Base-by-base conservation (phyloP, 805 yeast species). In the Cephaloascus albidus region DNA sequence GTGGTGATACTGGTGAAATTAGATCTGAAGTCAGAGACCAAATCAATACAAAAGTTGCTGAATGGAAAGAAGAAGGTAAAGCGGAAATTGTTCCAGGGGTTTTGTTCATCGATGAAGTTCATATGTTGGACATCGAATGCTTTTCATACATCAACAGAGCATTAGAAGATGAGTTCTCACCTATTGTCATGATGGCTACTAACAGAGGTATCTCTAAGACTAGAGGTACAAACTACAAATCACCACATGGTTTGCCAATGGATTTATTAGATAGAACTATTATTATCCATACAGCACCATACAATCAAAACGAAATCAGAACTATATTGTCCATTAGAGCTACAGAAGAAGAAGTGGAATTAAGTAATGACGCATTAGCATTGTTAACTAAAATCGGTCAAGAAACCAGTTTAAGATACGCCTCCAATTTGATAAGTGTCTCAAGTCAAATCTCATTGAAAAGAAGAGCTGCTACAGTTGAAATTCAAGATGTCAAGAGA, bases 71-170 rank as follows among this genome's bases (percentile, higher is more conserved):
- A 65, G 97, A 93, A 70, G 97, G 98, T 43, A 93, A 93, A 61
- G 98, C 98, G 10, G 94, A 90, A 58, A 87, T 93, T 47, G 87
- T 87, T 33, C 97, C 98, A 12, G 99, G 99, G 52, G 99, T 93
- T 15, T 69, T 93, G 50, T 93, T 93, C 61, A 88, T 93, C 50
- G 99, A 93, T 62, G 99, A 93, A 66, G 97, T 89, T 38, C 96
- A 93, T 64, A 93, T 93, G 97, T 77, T 93, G 47, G 99, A 93
- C 61, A 83, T 93, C 52, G 99, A 93, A 63, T 81, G 96, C 53
- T 93, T 93, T 57, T 85, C 97, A 15, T 93, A 85, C 61, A 76
- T 93, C 51, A 93, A 93, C 66, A 78, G 97, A 49, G 99, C 99
- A 10, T 70, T 93, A 43, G 99, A 93, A 67, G 95, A 88, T 53